A percentile compares a stretch with the other conserved stretches of the same genome.
These are phyloP conservation scores for Neurospora sp. DNA, from an alignment of 495 filamentous ascomycete species.

Conservation along the genomic window DNA sequence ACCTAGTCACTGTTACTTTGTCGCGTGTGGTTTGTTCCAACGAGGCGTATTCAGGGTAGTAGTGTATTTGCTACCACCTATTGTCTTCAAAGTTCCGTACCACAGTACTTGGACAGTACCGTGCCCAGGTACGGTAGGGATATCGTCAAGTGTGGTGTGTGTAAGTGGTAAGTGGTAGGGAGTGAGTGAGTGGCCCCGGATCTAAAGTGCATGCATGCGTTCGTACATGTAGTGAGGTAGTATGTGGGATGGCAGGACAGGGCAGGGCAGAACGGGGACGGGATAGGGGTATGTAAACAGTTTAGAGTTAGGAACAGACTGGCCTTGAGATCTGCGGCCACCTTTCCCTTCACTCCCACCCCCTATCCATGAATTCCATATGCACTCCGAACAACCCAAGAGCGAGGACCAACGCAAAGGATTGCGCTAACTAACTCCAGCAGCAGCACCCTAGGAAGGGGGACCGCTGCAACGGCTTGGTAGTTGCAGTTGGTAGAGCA, in stretches of 20 bases:
- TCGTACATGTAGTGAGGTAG: not conserved
- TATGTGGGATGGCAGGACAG: not conserved
- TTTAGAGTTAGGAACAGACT: not conserved
- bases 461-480: not conserved
- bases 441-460: not conserved
- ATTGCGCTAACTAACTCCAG: not conserved
- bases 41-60: not conserved
- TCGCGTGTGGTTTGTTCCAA: not conserved
- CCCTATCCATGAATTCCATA: not conserved
- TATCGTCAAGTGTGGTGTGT: not conserved
- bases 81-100: not conserved
- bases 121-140: not conserved
- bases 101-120: not conserved
- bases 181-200: not conserved
- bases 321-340: not conserved
- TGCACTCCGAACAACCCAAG: not conserved
- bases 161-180: not conserved
- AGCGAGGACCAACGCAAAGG: not conserved
- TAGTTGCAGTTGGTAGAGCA: not conserved
- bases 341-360: not conserved
- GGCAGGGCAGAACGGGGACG: not conserved
- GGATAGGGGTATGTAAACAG: not conserved
- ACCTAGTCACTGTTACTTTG: not conserved
- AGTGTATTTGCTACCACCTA: not conserved
- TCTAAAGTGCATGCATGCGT: not conserved